Evolutionary conservation across 2,329 filamentous ascomycete genomes (phyloP), one percentile per base, ranked within the genome.

Genomic region (Penicillium sp.): DNA sequence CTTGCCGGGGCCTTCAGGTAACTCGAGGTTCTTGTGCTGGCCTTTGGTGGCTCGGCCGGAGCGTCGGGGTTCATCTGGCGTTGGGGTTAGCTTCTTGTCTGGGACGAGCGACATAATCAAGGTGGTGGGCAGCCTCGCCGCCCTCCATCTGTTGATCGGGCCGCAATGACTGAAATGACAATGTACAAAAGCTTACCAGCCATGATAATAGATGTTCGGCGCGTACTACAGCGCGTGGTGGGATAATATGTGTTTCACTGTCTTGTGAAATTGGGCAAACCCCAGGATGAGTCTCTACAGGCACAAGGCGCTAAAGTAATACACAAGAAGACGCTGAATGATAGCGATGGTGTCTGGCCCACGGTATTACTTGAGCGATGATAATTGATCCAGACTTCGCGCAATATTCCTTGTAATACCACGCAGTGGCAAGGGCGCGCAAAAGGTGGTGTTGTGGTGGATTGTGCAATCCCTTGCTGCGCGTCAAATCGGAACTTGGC

Each of bases 21-120:
- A 82, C 69, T 96, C 92, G 65, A 91, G 87, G 62, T 89, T 89
- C 75, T 96, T 96, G 75, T 97, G 92, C 68, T 97, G 92, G 71
- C 94, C 94, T 72, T 99, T 99, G 61, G 94, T 99, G 67, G 93
- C 92, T 68, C 94, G 89, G 62, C 94, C 92, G 42, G 94, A 99
- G 71, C 94, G 90, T 73, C 94, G 89, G 55, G 92, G 90, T 83
- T 97, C 93, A 62, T 88, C 86, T 88, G 73, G 62, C 47, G n/a
- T 57, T 34, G 38, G 39, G 13, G 66, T 76, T 69, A 75, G 71
- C 64, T 39, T 61, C 52, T 60, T 47, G 56, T 50, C 32, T 49
- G 52, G 43, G 40, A 42, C 43, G 13, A 6, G 34, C 34, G 34
- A n/a, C 14, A 18, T 42, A 27, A 22, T 43, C 21, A 44, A 47